Percentiles rank a stretch among this genome's conserved stretches.
phyloP scores from a whole-genome alignment of 208 protist genomes.

The Crithidia fasciculata region DNA sequence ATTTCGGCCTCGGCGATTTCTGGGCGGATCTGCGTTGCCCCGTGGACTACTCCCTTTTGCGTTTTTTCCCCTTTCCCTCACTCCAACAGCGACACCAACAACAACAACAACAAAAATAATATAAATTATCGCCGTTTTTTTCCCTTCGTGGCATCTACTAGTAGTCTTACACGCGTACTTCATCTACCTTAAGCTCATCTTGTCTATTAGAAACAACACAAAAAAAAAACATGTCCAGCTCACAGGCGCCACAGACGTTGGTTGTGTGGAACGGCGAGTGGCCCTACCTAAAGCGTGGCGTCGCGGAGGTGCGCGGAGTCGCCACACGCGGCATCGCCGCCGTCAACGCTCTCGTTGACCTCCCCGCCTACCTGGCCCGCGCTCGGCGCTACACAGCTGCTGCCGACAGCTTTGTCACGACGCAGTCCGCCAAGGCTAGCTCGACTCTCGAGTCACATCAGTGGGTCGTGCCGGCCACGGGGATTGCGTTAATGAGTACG shows the following conservation, averaged over 20 bases:
- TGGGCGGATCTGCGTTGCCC: too few species aligned
- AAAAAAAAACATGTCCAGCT: constrained; percentile 16
- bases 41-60: too few species aligned
- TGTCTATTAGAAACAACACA: not conserved
- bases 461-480: constrained; percentile 71
- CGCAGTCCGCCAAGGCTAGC: constrained; percentile 37
- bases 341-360: constrained; percentile 42
- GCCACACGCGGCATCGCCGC: constrained; percentile 17
- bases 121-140: not conserved
- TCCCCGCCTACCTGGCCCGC: constrained; percentile 53
- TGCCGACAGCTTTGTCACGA: constrained; percentile 57
- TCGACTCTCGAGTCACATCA: constrained; percentile 38
- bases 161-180: too few species aligned
- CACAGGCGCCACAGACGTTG: constrained; percentile 23
- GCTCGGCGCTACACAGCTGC: constrained; percentile 46
- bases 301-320: constrained; percentile 49
- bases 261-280: constrained; percentile 82
- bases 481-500: constrained; percentile 42
- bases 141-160: not conserved
- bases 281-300: constrained; percentile 67
- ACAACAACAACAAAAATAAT: not conserved
- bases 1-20: not conserved
- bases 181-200: too few species aligned
- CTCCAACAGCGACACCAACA: not conserved
- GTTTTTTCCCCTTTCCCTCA: too few species aligned